Evolutionary conservation across 2,329 filamentous ascomycete genomes (phyloP).

Genomic region (Nemania sp.): DNA sequence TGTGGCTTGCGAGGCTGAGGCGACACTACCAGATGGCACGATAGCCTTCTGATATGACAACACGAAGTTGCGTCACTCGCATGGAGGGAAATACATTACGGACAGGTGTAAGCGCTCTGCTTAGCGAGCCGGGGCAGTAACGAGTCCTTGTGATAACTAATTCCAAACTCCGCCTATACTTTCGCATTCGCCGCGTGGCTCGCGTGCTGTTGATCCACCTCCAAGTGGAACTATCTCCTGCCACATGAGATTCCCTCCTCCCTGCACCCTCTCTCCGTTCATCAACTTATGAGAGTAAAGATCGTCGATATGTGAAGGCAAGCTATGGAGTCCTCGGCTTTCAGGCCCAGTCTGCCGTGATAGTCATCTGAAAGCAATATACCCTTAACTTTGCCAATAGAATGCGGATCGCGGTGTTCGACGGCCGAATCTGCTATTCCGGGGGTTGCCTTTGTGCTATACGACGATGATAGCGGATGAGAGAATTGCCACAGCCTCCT

Average conservation of each 20-base stretch:
- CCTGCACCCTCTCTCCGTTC: constrained; percentile 19
- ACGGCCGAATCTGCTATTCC: constrained; percentile 19
- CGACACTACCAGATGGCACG: constrained; percentile 5
- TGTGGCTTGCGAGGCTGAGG: constrained; percentile 19
- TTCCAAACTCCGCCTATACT: neutral
- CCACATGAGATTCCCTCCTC: constrained; percentile 4
- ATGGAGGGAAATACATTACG: neutral
- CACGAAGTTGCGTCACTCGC: constrained; percentile 7
- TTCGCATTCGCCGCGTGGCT: constrained; percentile 8
- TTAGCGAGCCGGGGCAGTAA: no score
- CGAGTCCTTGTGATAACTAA: no score
- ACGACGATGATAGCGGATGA: constrained; percentile 1
- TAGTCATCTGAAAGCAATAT: constrained; percentile 24
- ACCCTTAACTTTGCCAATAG: constrained; percentile 20
- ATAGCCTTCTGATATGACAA: constrained; percentile 20
- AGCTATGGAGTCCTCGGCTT: constrained; percentile 18
- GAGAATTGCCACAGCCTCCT: neutral
- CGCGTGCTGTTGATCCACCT: constrained; percentile 15
- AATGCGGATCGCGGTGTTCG: constrained; percentile 18
- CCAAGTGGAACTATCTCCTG: constrained; percentile 13
- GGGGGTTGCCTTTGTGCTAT: constrained; percentile 3
- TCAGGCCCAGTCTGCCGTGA: constrained; percentile 27
- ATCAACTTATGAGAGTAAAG: constrained; percentile 17
- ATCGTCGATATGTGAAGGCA: constrained; percentile 19
- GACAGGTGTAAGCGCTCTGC: neutral